Conservation (phyloP, 2,329 filamentous ascomycete genomes). For the Aureobasidium pullulans region DNA sequence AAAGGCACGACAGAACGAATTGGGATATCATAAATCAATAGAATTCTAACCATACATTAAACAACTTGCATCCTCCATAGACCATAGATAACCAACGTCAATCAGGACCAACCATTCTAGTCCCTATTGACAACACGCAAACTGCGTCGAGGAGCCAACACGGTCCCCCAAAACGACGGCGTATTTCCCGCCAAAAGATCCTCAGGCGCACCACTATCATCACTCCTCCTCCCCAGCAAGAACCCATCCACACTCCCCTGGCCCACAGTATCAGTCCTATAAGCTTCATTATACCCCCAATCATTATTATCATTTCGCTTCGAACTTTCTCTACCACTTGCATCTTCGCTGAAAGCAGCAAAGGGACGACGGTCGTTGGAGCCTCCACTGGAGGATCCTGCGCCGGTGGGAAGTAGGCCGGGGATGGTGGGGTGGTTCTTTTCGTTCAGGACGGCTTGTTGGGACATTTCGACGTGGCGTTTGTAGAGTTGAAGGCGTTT, state of each 20-base stretch:
- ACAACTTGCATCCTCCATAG: neutral
- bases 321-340: constrained; percentile 10
- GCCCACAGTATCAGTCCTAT: neutral
- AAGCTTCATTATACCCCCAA: constrained; percentile 2
- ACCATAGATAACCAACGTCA: too few species aligned
- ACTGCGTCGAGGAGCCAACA: constrained; percentile 61
- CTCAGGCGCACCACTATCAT: constrained; percentile 42
- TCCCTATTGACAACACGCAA: constrained; percentile 60
- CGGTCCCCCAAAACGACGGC: constrained; percentile 60
- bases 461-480: constrained; percentile 58
- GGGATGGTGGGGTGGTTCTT: constrained; percentile 24
- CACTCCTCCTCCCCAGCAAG: constrained; percentile 34
- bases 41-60: neutral
- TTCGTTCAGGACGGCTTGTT: constrained; percentile 45
- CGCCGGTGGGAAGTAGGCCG: constrained; percentile 23
- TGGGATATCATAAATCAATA: too few species aligned
- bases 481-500: constrained; percentile 64
- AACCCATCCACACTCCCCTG: constrained; percentile 18
- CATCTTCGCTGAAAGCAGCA: neutral
- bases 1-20: too few species aligned
- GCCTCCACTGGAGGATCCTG: constrained; percentile 16
- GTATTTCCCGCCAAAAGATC: constrained; percentile 56
- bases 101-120: constrained; percentile 19
- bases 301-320: neutral
- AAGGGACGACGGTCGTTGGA: neutral